Percentiles rank a stretch among this genome's conserved stretches.
These are phyloP conservation scores for Xeromyces bisporus DNA, from an alignment of 495 filamentous ascomycete species.

Conservation along the genomic window DNA sequence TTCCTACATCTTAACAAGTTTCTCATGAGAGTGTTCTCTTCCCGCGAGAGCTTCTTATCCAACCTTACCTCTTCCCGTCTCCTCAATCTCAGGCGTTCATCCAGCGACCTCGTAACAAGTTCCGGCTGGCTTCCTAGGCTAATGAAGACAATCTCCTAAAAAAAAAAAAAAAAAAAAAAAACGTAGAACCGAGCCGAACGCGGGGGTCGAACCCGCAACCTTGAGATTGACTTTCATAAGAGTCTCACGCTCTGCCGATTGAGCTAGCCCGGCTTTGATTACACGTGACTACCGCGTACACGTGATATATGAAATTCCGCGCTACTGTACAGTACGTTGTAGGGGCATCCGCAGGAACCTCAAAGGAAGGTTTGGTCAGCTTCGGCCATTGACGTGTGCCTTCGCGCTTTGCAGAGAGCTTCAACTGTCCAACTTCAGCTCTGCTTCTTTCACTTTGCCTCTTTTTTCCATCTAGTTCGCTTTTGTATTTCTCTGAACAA, in stretches of 20 bases:
- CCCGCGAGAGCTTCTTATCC: conserved; percentile 13
- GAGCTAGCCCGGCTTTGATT: conserved; percentile 50
- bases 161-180: too few species aligned
- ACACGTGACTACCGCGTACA: too few species aligned
- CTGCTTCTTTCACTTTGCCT: background rate
- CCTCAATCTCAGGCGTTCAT: conserved; percentile 35
- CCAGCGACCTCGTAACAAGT: conserved; percentile 24
- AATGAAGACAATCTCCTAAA: conserved; percentile 44
- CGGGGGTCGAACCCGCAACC: conserved; percentile 46
- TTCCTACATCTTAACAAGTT: conserved; percentile 28
- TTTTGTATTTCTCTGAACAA: background rate
- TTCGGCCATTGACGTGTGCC: conserved; percentile 28
- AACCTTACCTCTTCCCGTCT: conserved; percentile 34
- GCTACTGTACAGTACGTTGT: too few species aligned
- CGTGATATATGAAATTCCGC: too few species aligned
- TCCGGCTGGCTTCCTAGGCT: conserved; percentile 32
- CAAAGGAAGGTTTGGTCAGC: conserved; percentile 10
- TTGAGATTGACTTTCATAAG: conserved; percentile 70
- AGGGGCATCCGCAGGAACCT: conserved; percentile 12
- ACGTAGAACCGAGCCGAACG: conserved; percentile 24
- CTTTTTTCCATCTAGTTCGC: conserved; percentile 1
- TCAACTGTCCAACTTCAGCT: background rate
- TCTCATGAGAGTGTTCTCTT: conserved; percentile 19
- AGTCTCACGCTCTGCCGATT: conserved; percentile 77
- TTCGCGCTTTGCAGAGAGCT: conserved; percentile 10